Percentiles rank a stretch among this genome's conserved stretches.
Conservation (phyloP, 176 grass and related monocot genomes). For the Cocos nucifera region DNA sequence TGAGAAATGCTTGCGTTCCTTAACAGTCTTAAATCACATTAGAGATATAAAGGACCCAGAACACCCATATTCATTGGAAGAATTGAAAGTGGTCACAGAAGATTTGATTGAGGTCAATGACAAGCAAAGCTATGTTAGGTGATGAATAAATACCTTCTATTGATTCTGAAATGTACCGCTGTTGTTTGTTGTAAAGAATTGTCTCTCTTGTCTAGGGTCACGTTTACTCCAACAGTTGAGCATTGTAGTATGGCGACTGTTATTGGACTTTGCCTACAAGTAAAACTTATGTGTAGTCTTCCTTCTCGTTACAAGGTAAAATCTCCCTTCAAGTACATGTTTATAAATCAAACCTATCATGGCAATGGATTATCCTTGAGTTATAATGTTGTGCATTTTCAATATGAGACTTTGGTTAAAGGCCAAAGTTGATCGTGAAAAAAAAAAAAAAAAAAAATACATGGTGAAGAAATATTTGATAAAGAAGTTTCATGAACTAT, state of each 20-base stretch:
- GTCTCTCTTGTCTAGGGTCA: conserved; percentile 48
- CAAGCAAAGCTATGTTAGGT: conserved; percentile 60
- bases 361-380: neutral
- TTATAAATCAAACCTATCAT: neutral
- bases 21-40: conserved; percentile 88
- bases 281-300: conserved; percentile 89
- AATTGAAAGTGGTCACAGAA: conserved; percentile 83
- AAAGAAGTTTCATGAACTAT: too few relatives aligned
- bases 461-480: too few relatives aligned
- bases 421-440: too few relatives aligned
- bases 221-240: conserved; percentile 91
- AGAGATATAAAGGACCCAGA: conserved; percentile 99
- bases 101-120: conserved; percentile 63
- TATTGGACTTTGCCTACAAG: conserved; percentile 87
- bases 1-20: conserved; percentile 10
- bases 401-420: too few relatives aligned
- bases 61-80: conserved; percentile 89
- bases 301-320: conserved; percentile 85
- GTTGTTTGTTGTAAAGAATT: neutral
- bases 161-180: conserved; percentile 2
- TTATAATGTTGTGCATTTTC: too few relatives aligned
- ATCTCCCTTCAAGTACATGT: neutral
- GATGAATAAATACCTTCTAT: conserved; percentile 1
- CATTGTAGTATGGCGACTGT: conserved; percentile 91
- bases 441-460: too few relatives aligned